phyloP scores from a whole-genome alignment of 176 grass and related monocot genomes.

The Aegilops longissima region DNA sequence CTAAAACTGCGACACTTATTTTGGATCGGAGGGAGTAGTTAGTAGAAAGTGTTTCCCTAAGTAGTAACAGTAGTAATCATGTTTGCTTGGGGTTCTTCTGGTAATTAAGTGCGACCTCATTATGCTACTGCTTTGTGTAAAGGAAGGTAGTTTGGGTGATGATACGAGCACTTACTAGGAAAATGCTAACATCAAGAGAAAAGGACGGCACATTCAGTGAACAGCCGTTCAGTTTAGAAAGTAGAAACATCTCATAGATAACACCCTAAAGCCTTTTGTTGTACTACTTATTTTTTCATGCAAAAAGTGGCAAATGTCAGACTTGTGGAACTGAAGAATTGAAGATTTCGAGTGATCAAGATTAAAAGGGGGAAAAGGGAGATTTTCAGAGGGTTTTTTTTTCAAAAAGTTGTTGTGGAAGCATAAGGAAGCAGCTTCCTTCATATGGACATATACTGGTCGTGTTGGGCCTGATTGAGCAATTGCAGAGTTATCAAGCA shows the following conservation, averaged over 20 bases:
- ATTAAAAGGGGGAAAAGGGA: neutral
- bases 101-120: neutral
- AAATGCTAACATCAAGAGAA: neutral
- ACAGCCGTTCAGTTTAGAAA: neutral
- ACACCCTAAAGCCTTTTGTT: neutral
- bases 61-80: neutral
- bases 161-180: neutral
- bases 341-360: neutral
- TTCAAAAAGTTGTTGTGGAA: neutral
- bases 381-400: neutral
- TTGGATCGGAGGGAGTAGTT: neutral
- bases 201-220: neutral
- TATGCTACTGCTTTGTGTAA: conserved; percentile 13
- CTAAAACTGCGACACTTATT: too few species aligned
- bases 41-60: too few species aligned
- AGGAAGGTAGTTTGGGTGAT: neutral
- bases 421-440: neutral
- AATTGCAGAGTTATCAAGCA: neutral
- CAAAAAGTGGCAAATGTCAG: neutral
- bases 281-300: neutral
- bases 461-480: neutral
- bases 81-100: neutral
- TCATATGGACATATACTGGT: neutral
- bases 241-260: neutral
- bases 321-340: neutral